Percentiles rank a stretch among this genome's conserved stretches.
These are phyloP conservation scores for Naganishia randhawae DNA, from an alignment of 768 basidiomycete species.

Conservation along the genomic window DNA sequence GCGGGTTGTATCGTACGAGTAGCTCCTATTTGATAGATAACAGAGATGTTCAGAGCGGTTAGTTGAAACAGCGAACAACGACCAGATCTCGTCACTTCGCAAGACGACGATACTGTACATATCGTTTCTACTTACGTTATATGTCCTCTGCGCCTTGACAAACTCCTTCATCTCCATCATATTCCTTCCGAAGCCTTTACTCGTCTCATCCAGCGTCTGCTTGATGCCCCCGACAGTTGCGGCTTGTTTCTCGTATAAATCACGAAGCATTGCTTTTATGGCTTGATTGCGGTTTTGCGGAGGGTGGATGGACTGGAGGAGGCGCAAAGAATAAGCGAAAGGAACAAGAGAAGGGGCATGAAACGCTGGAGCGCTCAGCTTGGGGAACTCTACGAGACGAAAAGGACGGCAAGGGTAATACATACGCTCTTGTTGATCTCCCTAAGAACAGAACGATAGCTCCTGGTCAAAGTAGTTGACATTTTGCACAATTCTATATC, in stretches of 20 bases:
- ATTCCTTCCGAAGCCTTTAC: slow-evolving; percentile 27
- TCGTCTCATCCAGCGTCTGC: neutral
- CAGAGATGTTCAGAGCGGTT: neutral
- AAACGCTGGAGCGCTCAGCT: neutral
- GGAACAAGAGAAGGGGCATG: neutral
- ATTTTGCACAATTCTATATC: neutral
- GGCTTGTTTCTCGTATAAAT: slow-evolving; percentile 17
- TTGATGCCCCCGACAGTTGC: neutral
- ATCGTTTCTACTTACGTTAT: slow-evolving; percentile 62
- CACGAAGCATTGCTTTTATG: slow-evolving; percentile 21
- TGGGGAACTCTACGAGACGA: too few relatives aligned
- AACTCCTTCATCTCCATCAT: slow-evolving; percentile 54
- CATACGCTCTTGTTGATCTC: slow-evolving; percentile 27
- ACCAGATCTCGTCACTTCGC: neutral
- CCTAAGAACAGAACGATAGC: slow-evolving; percentile 24
- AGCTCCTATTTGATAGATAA: slow-evolving; percentile 58
- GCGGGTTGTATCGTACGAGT: slow-evolving; percentile 81
- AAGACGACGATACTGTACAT: too few relatives aligned
- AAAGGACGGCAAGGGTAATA: neutral
- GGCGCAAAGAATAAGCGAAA: neutral
- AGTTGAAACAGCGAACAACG: neutral
- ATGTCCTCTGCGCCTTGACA: slow-evolving; percentile 66
- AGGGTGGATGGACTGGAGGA: slow-evolving; percentile 25
- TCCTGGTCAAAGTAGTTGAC: slow-evolving; percentile 18
- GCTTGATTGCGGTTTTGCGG: slow-evolving; percentile 24